Evolutionary conservation across 805 yeast species (phyloP).

Genomic region (Diddensiella santjacobensis): DNA sequence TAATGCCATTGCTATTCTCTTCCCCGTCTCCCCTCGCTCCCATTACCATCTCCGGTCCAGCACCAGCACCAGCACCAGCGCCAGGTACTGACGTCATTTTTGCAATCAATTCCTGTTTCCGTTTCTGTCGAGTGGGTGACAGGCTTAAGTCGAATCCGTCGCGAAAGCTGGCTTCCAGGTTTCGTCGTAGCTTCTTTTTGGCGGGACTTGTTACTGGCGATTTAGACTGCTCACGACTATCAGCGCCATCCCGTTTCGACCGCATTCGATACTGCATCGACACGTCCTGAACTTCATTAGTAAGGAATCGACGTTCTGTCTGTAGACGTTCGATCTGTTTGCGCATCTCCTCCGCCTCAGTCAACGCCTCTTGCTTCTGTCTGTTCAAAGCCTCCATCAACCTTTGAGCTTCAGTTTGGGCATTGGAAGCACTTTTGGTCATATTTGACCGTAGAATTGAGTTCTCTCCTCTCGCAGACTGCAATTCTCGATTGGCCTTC

Average conservation of each 20-base stretch:
- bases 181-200: slow-evolving; percentile 6
- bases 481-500: slow-evolving; percentile 36
- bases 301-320: slow-evolving; percentile 54
- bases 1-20: no score
- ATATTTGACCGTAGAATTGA: slow-evolving; percentile 70
- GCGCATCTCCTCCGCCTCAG: slow-evolving; percentile 37
- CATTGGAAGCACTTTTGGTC: slow-evolving; percentile 31
- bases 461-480: slow-evolving; percentile 71
- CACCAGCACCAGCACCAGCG: not conserved
- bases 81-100: no score
- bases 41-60: not conserved
- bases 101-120: slow-evolving; percentile 4
- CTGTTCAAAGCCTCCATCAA: slow-evolving; percentile 22
- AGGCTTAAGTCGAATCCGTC: slow-evolving; percentile 30
- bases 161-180: slow-evolving; percentile 23
- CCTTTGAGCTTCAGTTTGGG: slow-evolving; percentile 30
- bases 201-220: slow-evolving; percentile 19
- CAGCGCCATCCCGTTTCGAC: slow-evolving; percentile 9
- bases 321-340: slow-evolving; percentile 43
- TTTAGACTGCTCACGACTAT: slow-evolving; percentile 1
- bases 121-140: slow-evolving; percentile 9
- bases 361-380: slow-evolving; percentile 24
- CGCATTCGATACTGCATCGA: slow-evolving; percentile 6
- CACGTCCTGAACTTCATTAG: slow-evolving; percentile 43
- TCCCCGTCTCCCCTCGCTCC: not conserved